These are phyloP conservation scores for Saccharomyces kudriavzevii DNA, from an alignment of 805 yeast species.

Conservation along the genomic window DNA sequence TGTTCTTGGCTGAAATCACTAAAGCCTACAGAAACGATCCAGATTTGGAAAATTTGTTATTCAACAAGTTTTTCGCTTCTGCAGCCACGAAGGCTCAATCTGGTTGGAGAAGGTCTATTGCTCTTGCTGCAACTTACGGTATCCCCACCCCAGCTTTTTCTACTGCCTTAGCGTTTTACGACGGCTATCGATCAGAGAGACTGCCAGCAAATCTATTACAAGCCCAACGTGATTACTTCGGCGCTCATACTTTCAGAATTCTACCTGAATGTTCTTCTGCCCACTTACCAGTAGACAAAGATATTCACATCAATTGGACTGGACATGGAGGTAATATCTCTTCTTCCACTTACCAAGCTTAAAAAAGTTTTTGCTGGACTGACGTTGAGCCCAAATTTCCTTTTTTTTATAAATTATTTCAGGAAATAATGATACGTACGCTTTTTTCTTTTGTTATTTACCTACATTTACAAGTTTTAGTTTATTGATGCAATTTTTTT, in stretches of 20 bases:
- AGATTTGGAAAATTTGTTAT: constrained; percentile 87
- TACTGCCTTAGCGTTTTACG: constrained; percentile 95
- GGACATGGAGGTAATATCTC: constrained; percentile 98
- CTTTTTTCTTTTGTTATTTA: not conserved
- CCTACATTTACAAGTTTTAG: not conserved
- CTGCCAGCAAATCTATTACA: constrained; percentile 96
- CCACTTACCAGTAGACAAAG: constrained; percentile 65
- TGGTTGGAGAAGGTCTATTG: constrained; percentile 89
- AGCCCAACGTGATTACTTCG: constrained; percentile 99
- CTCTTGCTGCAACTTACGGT: constrained; percentile 73
- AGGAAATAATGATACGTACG: not conserved
- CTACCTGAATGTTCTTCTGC: constrained; percentile 78
- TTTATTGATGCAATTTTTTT: not conserved
- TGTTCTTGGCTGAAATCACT: constrained; percentile 94
- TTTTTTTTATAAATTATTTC: not conserved
- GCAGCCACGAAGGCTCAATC: constrained; percentile 90
- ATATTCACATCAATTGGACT: constrained; percentile 98
- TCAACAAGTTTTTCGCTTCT: constrained; percentile 86
- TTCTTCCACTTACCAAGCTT: constrained; percentile 91
- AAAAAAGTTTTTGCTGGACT: too few species aligned
- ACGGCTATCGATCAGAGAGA: constrained; percentile 93
- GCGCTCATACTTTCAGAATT: constrained; percentile 98
- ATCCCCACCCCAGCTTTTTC: constrained; percentile 97
- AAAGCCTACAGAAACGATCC: constrained; percentile 91
- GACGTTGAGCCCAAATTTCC: not conserved